Percentiles rank a stretch among this genome's conserved stretches.
Evolutionary conservation across 441 rosid species (phyloP).

Genomic region (Corymbia citriodora): DNA sequence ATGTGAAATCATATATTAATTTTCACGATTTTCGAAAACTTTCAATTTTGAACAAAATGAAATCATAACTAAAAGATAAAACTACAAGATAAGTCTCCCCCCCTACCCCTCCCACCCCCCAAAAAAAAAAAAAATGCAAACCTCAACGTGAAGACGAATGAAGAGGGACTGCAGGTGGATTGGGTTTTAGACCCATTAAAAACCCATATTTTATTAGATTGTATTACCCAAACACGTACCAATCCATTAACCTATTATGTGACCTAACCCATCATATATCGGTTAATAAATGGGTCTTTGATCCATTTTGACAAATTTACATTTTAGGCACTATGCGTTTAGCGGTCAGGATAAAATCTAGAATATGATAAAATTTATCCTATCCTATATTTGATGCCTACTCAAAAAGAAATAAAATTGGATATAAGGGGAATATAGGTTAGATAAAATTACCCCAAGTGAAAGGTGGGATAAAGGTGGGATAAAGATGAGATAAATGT

Average conservation of each 20-base stretch:
- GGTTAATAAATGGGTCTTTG: not conserved
- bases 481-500: too few relatives aligned
- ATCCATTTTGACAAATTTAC: not conserved
- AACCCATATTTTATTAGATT: not conserved
- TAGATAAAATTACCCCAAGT: too few relatives aligned
- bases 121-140: not conserved
- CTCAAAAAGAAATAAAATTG: too few relatives aligned
- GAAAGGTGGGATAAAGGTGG: too few relatives aligned
- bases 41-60: not conserved
- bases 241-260: not conserved
- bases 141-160: not conserved
- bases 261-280: too few relatives aligned
- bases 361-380: too few relatives aligned
- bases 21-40: fast-evolving
- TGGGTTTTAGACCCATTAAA: not conserved
- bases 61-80: too few relatives aligned
- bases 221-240: not conserved
- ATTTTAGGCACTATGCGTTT: fast-evolving
- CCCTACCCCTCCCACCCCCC: too few relatives aligned
- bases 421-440: too few relatives aligned
- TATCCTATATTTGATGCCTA: too few relatives aligned
- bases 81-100: not conserved
- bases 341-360: too few relatives aligned
- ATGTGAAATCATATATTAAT: too few relatives aligned
- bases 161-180: not conserved